Percentiles rank a stretch among this genome's conserved stretches.
Conservation (phyloP, 2,329 filamentous ascomycete species). For the Saccharata proteae region DNA sequence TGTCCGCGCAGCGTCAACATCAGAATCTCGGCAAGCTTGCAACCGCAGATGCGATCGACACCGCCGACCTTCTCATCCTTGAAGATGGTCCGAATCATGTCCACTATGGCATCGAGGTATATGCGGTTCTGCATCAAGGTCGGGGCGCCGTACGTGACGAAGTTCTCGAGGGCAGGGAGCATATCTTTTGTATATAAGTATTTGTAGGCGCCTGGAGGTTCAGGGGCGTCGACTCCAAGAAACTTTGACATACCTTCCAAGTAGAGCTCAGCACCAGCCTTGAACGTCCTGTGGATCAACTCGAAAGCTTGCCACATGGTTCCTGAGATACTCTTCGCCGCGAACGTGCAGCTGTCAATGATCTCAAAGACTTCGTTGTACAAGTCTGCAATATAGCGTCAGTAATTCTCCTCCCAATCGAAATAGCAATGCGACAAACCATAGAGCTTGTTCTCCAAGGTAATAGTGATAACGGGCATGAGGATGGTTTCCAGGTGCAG, state of each 20-base stretch:
- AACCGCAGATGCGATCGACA: conserved; percentile 90
- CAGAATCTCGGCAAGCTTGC: conserved; percentile 92
- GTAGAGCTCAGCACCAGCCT: conserved; percentile 91
- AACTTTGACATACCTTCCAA: conserved; percentile 56
- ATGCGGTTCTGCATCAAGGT: conserved; percentile 71
- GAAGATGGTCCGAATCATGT: conserved; percentile 95
- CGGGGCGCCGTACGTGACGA: conserved; percentile 80
- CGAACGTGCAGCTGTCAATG: conserved; percentile 97
- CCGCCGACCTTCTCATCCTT: conserved; percentile 82
- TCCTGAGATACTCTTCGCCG: conserved; percentile 85
- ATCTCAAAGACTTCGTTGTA: conserved; percentile 99
- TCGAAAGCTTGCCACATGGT: conserved; percentile 99
- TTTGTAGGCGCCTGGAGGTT: conserved; percentile 1
- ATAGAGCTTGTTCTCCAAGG: conserved; percentile 94
- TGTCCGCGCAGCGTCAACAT: conserved; percentile 88
- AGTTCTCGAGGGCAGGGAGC: conserved; percentile 96
- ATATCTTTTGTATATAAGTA: conserved; percentile 49
- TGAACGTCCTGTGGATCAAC: conserved; percentile 92
- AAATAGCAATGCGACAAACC: conserved; percentile 32
- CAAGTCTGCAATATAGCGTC: conserved; percentile 46
- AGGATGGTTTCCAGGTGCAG: conserved; percentile 88
- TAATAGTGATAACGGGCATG: conserved; percentile 94
- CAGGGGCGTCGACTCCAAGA: not conserved
- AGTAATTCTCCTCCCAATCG: conserved; percentile 9
- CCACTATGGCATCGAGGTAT: conserved; percentile 78